Percentiles rank a stretch among this genome's conserved stretches.
Conservation (phyloP, 768 basidiomycete genomes). For the Sarcomyxa edulis region DNA sequence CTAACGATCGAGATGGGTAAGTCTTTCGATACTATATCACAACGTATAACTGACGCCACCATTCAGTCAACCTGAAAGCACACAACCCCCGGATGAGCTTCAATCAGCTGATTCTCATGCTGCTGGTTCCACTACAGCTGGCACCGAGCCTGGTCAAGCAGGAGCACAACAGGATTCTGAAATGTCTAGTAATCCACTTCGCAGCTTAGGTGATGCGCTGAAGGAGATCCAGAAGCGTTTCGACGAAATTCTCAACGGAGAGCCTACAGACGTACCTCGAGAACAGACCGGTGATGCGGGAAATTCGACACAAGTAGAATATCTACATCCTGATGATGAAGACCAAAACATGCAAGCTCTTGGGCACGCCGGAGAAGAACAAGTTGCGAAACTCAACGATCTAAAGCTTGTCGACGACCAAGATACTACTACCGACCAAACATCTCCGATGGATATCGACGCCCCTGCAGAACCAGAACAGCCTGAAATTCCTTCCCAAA, state of each 20-base stretch:
- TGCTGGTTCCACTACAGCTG: slow-evolving; percentile 31
- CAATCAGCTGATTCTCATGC: slow-evolving; percentile 15
- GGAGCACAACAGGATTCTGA: slow-evolving; percentile 33
- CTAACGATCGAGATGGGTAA: slow-evolving; percentile 26
- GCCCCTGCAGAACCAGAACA: slow-evolving; percentile 17
- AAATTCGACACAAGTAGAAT: slow-evolving; percentile 59
- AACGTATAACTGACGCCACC: neutral
- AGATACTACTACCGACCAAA: slow-evolving; percentile 26
- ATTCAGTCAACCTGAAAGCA: slow-evolving; percentile 14
- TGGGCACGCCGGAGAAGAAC: slow-evolving; percentile 81
- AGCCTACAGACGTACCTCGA: slow-evolving; percentile 19
- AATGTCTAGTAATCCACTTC: slow-evolving; percentile 48
- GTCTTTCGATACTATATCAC: slow-evolving; percentile 8
- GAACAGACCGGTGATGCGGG: slow-evolving; percentile 32
- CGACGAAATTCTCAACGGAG: slow-evolving; percentile 66
- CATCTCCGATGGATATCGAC: slow-evolving; percentile 48
- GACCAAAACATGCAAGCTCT: slow-evolving; percentile 83
- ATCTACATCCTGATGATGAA: slow-evolving; percentile 63
- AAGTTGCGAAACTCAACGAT: slow-evolving; percentile 76
- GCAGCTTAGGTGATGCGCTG: slow-evolving; percentile 79
- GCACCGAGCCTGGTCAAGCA: slow-evolving; percentile 39
- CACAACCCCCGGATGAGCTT: slow-evolving; percentile 13
- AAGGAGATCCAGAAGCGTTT: slow-evolving; percentile 80
- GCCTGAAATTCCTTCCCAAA: slow-evolving; percentile 17
- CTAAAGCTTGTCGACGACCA: slow-evolving; percentile 67